A percentile compares a stretch with the other conserved stretches of the same genome.
phyloP scores from a whole-genome alignment of 2,329 filamentous ascomycete genomes.

The Zasmidium angulare region DNA sequence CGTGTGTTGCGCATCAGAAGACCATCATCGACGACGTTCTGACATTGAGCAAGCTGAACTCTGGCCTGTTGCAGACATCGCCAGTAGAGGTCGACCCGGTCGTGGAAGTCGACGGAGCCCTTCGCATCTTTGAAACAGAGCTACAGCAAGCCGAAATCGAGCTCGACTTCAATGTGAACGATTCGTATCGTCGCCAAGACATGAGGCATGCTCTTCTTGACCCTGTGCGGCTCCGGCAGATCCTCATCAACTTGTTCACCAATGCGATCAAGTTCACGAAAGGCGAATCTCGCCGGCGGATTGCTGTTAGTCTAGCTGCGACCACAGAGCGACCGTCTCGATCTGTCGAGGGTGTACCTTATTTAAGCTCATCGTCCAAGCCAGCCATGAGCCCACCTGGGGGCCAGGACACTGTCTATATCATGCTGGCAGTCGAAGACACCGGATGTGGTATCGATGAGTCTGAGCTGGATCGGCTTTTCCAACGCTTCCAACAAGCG shows the following conservation, averaged over 20 bases:
- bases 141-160: constrained; percentile 36
- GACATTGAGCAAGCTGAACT: constrained; percentile 41
- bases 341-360: constrained; percentile 4
- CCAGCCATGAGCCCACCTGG: background rate
- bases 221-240: constrained; percentile 22
- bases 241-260: constrained; percentile 29
- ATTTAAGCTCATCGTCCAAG: background rate
- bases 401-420: constrained; percentile 45
- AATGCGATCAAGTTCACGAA: constrained; percentile 32
- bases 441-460: constrained; percentile 66
- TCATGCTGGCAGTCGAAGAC: constrained; percentile 72
- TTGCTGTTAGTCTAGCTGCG: constrained; percentile 33
- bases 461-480: constrained; percentile 69
- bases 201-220: constrained; percentile 22
- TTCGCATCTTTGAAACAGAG: constrained; percentile 42
- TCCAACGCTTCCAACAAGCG: constrained; percentile 74
- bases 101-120: constrained; percentile 34
- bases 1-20: constrained; percentile 31
- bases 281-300: constrained; percentile 29
- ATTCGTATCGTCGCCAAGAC: constrained; percentile 14
- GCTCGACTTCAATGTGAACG: constrained; percentile 38
- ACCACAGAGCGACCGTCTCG: constrained; percentile 5
- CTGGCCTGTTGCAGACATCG: constrained; percentile 35
- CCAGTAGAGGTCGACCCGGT: constrained; percentile 36
- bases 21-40: constrained; percentile 49